Percentiles rank a stretch among this genome's conserved stretches.
These are phyloP conservation scores for Stagonosporopsis vannaccii DNA, from an alignment of 2,329 filamentous ascomycete species.

Conservation along the genomic window DNA sequence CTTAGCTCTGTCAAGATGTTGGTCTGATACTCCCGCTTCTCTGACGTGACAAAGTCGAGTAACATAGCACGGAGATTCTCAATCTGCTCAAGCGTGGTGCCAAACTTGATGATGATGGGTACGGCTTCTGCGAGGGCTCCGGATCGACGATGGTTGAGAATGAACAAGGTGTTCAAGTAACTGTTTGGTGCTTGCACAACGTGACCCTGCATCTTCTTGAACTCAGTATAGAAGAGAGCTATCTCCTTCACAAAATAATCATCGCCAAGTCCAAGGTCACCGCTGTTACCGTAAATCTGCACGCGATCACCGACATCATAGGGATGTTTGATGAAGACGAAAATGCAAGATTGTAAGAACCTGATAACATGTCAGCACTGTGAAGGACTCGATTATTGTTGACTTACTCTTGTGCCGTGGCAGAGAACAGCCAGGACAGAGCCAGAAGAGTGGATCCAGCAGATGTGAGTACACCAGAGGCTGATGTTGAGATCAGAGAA, in stretches of 20 bases:
- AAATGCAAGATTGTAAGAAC: conserved; percentile 91
- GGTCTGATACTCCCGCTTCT: conserved; percentile 88
- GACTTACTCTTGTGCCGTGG: conserved; percentile 78
- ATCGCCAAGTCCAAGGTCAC: conserved; percentile 77
- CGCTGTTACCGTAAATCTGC: conserved; percentile 88
- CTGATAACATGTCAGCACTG: background rate
- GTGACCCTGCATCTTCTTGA: conserved; percentile 98
- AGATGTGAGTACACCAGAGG: conserved; percentile 89
- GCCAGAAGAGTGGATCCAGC: conserved; percentile 88
- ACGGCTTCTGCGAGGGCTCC: conserved; percentile 88
- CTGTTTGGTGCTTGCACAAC: conserved; percentile 96
- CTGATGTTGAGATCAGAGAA: conserved; percentile 86
- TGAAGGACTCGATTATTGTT: background rate
- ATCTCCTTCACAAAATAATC: conserved; percentile 98
- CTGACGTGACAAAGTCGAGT: conserved; percentile 79
- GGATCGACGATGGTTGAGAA: conserved; percentile 91
- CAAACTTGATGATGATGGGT: conserved; percentile 84
- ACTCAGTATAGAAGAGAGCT: conserved; percentile 90
- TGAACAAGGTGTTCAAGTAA: conserved; percentile 89
- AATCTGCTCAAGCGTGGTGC: conserved; percentile 82
- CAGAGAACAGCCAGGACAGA: conserved; percentile 89
- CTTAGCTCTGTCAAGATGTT: conserved; percentile 88
- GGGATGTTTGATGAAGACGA: conserved; percentile 96
- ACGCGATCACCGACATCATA: conserved; percentile 96
- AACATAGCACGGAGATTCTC: conserved; percentile 81